Conservation (phyloP, 2,329 filamentous ascomycete genomes). For the Alternaria longipes region DNA sequence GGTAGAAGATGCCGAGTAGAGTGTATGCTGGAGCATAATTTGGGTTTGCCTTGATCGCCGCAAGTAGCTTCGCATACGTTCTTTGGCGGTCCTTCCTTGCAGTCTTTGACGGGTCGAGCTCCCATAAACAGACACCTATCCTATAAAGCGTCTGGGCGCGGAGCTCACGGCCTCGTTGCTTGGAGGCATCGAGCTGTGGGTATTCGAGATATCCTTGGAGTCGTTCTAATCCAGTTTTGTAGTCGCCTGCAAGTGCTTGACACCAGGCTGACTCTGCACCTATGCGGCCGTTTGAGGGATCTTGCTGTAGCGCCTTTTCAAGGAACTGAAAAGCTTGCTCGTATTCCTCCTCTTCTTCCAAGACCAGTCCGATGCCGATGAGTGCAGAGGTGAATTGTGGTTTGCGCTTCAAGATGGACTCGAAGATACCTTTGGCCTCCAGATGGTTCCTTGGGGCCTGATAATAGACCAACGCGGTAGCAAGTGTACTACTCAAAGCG, state of each 20-base stretch:
- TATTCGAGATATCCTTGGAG: slow-evolving; percentile 73
- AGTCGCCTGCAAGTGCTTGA: slow-evolving; percentile 81
- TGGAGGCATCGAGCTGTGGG: slow-evolving; percentile 67
- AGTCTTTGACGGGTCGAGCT: slow-evolving; percentile 75
- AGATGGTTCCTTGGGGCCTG: slow-evolving; percentile 89
- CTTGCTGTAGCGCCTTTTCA: slow-evolving; percentile 75
- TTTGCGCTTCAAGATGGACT: slow-evolving; percentile 79
- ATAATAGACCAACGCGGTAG: slow-evolving; percentile 87
- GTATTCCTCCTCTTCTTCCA: slow-evolving; percentile 93
- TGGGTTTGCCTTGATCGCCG: slow-evolving; percentile 83
- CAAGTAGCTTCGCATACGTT: slow-evolving; percentile 84
- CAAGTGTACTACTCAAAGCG: slow-evolving; percentile 78
- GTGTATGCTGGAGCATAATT: slow-evolving; percentile 93
- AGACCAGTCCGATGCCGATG: slow-evolving; percentile 88
- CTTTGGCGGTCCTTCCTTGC: slow-evolving; percentile 82
- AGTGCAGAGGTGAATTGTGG: slow-evolving; percentile 80
- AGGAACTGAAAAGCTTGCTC: slow-evolving; percentile 83
- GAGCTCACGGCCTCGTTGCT: slow-evolving; percentile 71
- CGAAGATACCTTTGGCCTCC: slow-evolving; percentile 87
- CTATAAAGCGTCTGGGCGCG: slow-evolving; percentile 87
- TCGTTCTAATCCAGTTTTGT: slow-evolving; percentile 71
- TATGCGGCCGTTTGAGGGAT: slow-evolving; percentile 78
- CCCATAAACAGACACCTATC: slow-evolving; percentile 87
- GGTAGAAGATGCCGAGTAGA: slow-evolving; percentile 87
- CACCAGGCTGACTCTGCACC: slow-evolving; percentile 92